A percentile compares a stretch with the other conserved stretches of the same genome.
Conservation (phyloP, 179 eudicot species). For the Gypsophila paniculata region DNA sequence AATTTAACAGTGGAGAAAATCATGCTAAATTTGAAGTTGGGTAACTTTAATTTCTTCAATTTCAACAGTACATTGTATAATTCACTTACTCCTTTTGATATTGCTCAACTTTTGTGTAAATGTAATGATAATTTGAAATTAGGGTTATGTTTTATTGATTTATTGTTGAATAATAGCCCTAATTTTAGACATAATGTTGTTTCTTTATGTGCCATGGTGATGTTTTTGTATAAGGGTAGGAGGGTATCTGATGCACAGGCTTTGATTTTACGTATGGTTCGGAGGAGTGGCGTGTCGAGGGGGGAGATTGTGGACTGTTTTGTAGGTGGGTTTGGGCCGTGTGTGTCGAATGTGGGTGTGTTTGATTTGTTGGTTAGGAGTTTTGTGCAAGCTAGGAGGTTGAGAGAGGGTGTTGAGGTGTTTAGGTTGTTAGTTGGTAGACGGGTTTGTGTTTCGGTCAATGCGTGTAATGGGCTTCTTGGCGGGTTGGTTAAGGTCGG, state of each 20-base stretch:
- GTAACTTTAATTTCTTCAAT: slow-evolving; percentile 35
- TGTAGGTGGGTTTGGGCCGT: slow-evolving; percentile 33
- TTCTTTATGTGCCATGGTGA: slow-evolving; percentile 54
- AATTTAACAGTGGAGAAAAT: slow-evolving; percentile 49
- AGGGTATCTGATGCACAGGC: slow-evolving; percentile 63
- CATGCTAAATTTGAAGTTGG: slow-evolving; percentile 47
- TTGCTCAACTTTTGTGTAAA: slow-evolving; percentile 41
- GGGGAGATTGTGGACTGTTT: slow-evolving; percentile 57
- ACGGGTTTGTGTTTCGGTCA: slow-evolving; percentile 57
- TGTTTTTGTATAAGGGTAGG: slow-evolving; percentile 44
- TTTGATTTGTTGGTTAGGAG: slow-evolving; percentile 77
- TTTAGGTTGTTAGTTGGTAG: slow-evolving; percentile 36
- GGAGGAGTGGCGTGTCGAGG: slow-evolving; percentile 66
- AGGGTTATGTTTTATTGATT: slow-evolving; percentile 51
- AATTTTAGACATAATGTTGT: slow-evolving; percentile 52
- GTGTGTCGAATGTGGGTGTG: slow-evolving; percentile 46
- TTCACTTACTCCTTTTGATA: slow-evolving; percentile 42
- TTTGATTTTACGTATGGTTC: slow-evolving; percentile 60
- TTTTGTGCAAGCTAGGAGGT: slow-evolving; percentile 78
- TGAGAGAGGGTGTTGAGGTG: slow-evolving; percentile 69
- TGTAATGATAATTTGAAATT: slow-evolving; percentile 47
- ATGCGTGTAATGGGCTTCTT: slow-evolving; percentile 77
- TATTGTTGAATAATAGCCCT: slow-evolving; percentile 35
- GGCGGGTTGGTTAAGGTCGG: slow-evolving; percentile 80
- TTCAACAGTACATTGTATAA: slow-evolving; percentile 26